A percentile compares a stretch with the other conserved stretches of the same genome.
phyloP scores from a whole-genome alignment of 768 basidiomycete species.

The Sistotremastrum niveocremeum region DNA sequence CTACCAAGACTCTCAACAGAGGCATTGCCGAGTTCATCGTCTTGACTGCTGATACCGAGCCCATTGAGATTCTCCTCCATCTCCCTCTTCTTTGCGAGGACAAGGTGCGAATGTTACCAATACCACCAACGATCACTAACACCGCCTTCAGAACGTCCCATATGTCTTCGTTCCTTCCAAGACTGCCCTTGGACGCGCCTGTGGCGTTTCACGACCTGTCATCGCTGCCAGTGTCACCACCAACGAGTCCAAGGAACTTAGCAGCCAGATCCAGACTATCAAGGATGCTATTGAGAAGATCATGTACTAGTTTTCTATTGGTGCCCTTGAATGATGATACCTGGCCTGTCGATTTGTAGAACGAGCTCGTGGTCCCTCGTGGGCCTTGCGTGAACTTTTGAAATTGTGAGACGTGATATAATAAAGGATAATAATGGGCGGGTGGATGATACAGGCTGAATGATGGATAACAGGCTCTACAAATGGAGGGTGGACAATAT shows the following conservation, averaged over 20 bases:
- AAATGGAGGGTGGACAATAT: too few relatives aligned
- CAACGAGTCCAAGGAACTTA: slow-evolving; percentile 83
- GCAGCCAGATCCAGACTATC: slow-evolving; percentile 76
- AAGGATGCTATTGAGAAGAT: slow-evolving; percentile 74
- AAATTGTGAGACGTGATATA: too few relatives aligned
- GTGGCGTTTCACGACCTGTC: slow-evolving; percentile 89
- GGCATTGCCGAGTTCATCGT: slow-evolving; percentile 98
- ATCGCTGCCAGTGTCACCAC: slow-evolving; percentile 96
- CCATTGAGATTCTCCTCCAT: slow-evolving; percentile 93
- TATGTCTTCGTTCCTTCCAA: slow-evolving; percentile 94
- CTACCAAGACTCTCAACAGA: slow-evolving; percentile 96
- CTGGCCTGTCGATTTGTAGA: neutral
- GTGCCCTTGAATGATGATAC: neutral
- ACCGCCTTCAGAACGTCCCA: slow-evolving; percentile 64
- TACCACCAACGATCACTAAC: neutral
- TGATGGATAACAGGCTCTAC: too few relatives aligned
- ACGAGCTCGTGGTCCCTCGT: neutral
- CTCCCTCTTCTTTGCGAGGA: slow-evolving; percentile 96
- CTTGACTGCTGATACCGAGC: slow-evolving; percentile 92
- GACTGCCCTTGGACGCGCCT: slow-evolving; percentile 90
- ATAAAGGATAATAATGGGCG: too few relatives aligned
- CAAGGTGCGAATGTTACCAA: slow-evolving; percentile 45
- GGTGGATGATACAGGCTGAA: too few relatives aligned
- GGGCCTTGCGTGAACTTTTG: too few relatives aligned
- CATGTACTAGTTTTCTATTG: slow-evolving; percentile 21